Evolutionary conservation across 2,329 filamentous ascomycete genomes (phyloP), one percentile per base, ranked within the genome.

Genomic region (Incumbomyces delicatus): DNA sequence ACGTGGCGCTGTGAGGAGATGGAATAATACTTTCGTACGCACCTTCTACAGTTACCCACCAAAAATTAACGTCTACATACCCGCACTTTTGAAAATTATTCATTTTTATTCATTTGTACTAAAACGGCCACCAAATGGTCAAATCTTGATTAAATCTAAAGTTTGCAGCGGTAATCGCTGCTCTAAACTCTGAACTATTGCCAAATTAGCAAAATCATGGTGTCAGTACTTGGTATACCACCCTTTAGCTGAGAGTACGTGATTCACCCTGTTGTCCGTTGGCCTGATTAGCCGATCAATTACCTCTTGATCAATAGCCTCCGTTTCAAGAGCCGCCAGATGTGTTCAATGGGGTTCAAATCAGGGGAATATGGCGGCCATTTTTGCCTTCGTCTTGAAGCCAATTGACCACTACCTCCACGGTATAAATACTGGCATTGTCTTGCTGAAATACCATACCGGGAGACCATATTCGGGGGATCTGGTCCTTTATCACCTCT

Each of bases 291-390:
- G 17, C 2, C 18, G 43, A n/a, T 35, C 34, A 37, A 40, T 35
- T 41, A 30, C 11, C 18, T 17, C 11, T 38, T 13, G 12, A 6
- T 16, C 16, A 41, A 14, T 13, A 36, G 34, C 1, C 20, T 41
- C 14, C 14, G 48, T 45, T 62, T 61, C 6, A 61, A 47, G 1
- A 37, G 6, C 39, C 37, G 43, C 54, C 46, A 61, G 29, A 59
- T 37, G 48, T 61, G 47, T 46, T 63, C 49, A 51, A 63, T 62
- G 17, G 50, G 57, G 43, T 61, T 60, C 13, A 61, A 50, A 52
- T 61, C 54, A 30, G 52, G 55, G 38, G 36, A 52, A 36, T 58
- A 60, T 2, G 50, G 44, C 13, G 49, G 57, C 54, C 49, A 60
- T 35, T 54, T 34, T 7, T 56, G 2, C 48, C 33, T 11, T 53